A percentile compares a stretch with the other conserved stretches of the same genome.
Conservation (phyloP, 2,329 filamentous ascomycete genomes). For the Sclerotinia sclerotiorum region DNA sequence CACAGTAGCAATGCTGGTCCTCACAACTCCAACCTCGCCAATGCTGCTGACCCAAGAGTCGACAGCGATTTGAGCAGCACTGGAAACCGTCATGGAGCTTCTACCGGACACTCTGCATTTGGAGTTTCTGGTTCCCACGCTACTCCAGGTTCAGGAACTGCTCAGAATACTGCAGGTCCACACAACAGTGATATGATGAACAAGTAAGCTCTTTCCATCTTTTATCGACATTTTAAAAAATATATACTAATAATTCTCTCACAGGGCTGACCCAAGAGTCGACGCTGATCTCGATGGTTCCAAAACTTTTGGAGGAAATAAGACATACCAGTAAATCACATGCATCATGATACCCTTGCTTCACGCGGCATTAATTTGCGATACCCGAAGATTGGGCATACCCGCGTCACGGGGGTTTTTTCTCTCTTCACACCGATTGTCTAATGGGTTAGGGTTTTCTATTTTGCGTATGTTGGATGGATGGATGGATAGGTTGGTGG, state of each 20-base stretch:
- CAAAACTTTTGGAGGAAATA: slow-evolving; percentile 56
- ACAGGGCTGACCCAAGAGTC: slow-evolving; percentile 51
- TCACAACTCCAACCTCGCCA: slow-evolving; percentile 42
- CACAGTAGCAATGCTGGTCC: slow-evolving; percentile 42
- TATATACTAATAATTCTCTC: slow-evolving; percentile 37
- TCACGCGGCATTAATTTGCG: slow-evolving; percentile 2
- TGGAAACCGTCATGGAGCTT: slow-evolving; percentile 40
- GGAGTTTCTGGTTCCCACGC: slow-evolving; percentile 39
- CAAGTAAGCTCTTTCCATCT: slow-evolving; percentile 42
- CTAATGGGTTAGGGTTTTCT: neutral
- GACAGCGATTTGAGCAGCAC: slow-evolving; percentile 51
- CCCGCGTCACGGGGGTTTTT: slow-evolving; percentile 10
- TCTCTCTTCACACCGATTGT: slow-evolving; percentile 18
- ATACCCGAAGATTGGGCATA: slow-evolving; percentile 19
- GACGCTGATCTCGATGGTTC: slow-evolving; percentile 56
- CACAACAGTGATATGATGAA: slow-evolving; percentile 55
- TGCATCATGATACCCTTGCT: neutral
- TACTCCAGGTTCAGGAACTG: slow-evolving; percentile 40
- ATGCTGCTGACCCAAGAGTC: slow-evolving; percentile 53
- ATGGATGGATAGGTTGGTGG: neutral
- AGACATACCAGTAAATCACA: slow-evolving; percentile 43
- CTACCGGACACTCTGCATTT: slow-evolving; percentile 34
- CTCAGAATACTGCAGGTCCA: slow-evolving; percentile 50
- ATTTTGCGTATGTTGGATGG: slow-evolving; percentile 4
- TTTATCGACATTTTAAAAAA: neutral